Percentiles rank a stretch among this genome's conserved stretches.
Conservation (phyloP, 495 filamentous ascomycete genomes). For the Xylaria intraflava region DNA sequence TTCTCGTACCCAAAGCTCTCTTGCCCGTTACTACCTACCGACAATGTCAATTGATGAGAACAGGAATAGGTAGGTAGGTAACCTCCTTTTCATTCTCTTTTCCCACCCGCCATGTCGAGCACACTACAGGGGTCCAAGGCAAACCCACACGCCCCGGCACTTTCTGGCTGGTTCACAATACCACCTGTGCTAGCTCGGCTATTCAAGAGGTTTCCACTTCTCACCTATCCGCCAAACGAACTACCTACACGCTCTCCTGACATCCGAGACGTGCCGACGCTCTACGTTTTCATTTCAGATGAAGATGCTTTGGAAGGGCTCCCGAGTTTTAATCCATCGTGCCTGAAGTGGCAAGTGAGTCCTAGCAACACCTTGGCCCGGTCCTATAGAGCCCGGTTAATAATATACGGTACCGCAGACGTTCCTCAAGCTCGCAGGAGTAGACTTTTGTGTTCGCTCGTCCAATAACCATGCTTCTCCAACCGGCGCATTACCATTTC, state of each 20-base stretch:
- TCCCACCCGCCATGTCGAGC: constrained; percentile 12
- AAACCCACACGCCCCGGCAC: constrained; percentile 10
- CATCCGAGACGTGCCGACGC: constrained; percentile 46
- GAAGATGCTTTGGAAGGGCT: constrained; percentile 53
- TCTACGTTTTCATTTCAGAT: constrained; percentile 73
- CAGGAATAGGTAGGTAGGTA: background rate
- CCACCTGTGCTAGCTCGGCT: constrained; percentile 71
- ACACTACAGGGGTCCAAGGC: constrained; percentile 4
- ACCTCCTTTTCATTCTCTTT: background rate
- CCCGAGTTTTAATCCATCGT: constrained; percentile 87
- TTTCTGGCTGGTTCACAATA: constrained; percentile 48
- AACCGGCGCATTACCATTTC: constrained; percentile 77
- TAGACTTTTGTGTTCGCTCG: constrained; percentile 60
- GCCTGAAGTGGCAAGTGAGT: constrained; percentile 92
- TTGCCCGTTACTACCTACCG: no score
- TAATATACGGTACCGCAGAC: constrained; percentile 52
- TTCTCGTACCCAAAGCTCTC: no score
- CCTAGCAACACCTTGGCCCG: background rate
- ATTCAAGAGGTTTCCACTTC: constrained; percentile 77
- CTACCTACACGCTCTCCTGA: constrained; percentile 60
- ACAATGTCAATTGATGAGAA: background rate
- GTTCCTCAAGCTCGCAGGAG: constrained; percentile 69
- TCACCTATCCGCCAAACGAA: constrained; percentile 68
- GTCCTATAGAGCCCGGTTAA: background rate
- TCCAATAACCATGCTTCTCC: constrained; percentile 94